A percentile compares a stretch with the other conserved stretches of the same genome.
phyloP scores from a whole-genome alignment of 768 basidiomycete genomes.

The Calocera viscosa region DNA sequence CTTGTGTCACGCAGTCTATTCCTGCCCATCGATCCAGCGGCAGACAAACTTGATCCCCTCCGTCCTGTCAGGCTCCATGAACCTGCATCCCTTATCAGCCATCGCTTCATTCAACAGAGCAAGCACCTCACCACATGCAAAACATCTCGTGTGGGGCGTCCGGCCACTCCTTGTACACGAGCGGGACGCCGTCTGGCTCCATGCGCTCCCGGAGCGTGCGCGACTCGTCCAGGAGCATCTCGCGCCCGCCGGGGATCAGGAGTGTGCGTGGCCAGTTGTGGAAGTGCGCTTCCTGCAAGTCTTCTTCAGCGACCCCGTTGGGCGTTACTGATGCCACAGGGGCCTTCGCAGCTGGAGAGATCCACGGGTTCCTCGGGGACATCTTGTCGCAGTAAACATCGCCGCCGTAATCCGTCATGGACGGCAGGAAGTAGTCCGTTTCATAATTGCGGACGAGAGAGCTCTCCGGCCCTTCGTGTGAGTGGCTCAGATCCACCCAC shows the following conservation, averaged over 20 bases:
- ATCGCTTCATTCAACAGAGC: neutral
- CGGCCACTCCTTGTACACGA: neutral
- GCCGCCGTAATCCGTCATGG: slow-evolving; percentile 21
- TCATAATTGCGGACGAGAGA: slow-evolving; percentile 29
- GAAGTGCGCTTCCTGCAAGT: slow-evolving; percentile 32
- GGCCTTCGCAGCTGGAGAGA: slow-evolving; percentile 43
- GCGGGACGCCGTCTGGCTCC: slow-evolving; percentile 29
- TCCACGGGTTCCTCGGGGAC: slow-evolving; percentile 41
- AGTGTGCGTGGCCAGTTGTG: slow-evolving; percentile 49
- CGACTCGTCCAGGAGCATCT: slow-evolving; percentile 45
- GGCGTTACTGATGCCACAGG: no score
- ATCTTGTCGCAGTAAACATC: slow-evolving; percentile 31
- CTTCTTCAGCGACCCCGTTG: slow-evolving; percentile 20
- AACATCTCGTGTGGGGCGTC: neutral
- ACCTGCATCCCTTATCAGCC: neutral
- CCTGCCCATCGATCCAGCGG: neutral
- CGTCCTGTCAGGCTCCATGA: slow-evolving; percentile 5
- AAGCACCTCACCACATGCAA: neutral
- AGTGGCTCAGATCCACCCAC: slow-evolving; percentile 28
- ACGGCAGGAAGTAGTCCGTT: slow-evolving; percentile 19
- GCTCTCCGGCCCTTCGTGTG: slow-evolving; percentile 28
- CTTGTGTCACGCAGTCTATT: no score
- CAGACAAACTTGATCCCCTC: neutral
- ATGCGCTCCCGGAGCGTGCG: slow-evolving; percentile 37
- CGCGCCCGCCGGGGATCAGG: slow-evolving; percentile 45